Base-by-base conservation (phyloP, 352 stramenopile genomes). In the Phytopythium cucurbitacearum region DNA sequence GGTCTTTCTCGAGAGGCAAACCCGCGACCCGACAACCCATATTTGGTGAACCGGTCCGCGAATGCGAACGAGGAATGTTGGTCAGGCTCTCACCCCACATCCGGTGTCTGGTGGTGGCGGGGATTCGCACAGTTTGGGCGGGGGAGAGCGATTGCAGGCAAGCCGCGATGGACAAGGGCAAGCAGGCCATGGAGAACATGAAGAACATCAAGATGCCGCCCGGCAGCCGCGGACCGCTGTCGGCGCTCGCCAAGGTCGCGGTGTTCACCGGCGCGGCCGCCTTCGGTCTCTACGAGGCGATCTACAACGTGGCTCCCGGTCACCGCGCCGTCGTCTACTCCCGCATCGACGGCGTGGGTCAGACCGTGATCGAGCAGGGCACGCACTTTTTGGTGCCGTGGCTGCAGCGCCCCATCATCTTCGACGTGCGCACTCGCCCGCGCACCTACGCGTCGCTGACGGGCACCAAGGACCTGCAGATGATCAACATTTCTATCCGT, bases 401-500 rank as follows among this genome's bases (percentile, higher is more conserved):
- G 94, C 85, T 99, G 40, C 94, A 99, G 80, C 90, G 94, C 57
- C 94, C 96, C 32, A 89, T 97, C 37, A 91, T 98, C 64, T 99
- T 97, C 59, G 93, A 98, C 60, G 89, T 97, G 46, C 81, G 90
- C 59, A 97, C 89, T 49, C 87, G 89, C 56, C 95, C 96, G 21
- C 91, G 94, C 65, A 98, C 97, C 59, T 95, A 97, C 60, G 76
- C 85, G 52, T 96, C 89, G 59, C 69, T 95, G 15, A 96, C 87
- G 58, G 89, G 89, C 64, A 96, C 84, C 41, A 98, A 98, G 83
- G 97, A 99, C 80, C 80, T 99, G 62, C 97, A 99, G 81, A 99
- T 99, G 96, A 98, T 99, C 59, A 99, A 98, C 65, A 98, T 99
- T 60, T 97, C 91, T 8, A 94, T 99, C 65, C 95, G 97, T 94